Percentiles rank a stretch among this genome's conserved stretches.
Evolutionary conservation across 306 rosid genomes (phyloP).

Genomic region (Betula pendula): DNA sequence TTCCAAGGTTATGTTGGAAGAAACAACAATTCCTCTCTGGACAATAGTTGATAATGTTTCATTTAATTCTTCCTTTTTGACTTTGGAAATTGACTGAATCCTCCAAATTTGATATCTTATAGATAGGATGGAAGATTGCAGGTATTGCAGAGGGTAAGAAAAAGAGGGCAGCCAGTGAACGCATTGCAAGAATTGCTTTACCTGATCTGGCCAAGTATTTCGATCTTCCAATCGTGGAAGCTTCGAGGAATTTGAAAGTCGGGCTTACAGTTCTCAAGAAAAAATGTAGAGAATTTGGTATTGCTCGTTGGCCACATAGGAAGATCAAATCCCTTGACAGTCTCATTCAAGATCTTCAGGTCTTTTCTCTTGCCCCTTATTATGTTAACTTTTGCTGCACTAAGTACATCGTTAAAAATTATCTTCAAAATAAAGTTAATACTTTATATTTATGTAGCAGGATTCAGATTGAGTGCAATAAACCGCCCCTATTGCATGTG

Average conservation of each 20-base stretch:
- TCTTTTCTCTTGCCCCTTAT: constrained; percentile 32
- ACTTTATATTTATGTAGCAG: too few relatives aligned
- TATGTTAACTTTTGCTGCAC: constrained; percentile 22
- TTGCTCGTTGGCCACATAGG: constrained; percentile 96
- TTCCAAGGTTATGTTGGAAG: not conserved
- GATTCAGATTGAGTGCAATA: too few relatives aligned
- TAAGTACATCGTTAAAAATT: not conserved
- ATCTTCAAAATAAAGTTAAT: not conserved
- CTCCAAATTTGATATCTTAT: constrained; percentile 37
- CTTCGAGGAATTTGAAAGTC: constrained; percentile 70
- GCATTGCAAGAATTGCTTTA: constrained; percentile 58
- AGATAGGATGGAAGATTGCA: constrained; percentile 41
- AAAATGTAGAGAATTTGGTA: constrained; percentile 91
- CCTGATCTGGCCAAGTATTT: constrained; percentile 80
- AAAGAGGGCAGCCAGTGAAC: constrained; percentile 70
- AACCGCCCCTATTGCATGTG: too few relatives aligned
- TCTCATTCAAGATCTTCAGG: constrained; percentile 93
- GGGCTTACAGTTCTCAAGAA: constrained; percentile 88
- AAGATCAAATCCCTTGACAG: constrained; percentile 85
- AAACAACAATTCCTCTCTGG: not conserved
- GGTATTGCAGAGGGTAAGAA: constrained; percentile 56
- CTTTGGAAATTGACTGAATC: constrained; percentile 19
- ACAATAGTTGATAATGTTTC: not conserved
- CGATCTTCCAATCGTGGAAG: constrained; percentile 80
- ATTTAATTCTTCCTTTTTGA: constrained; percentile 23